Evolutionary conservation across 805 yeast species (phyloP).

Genomic region (Candida railenensis): DNA sequence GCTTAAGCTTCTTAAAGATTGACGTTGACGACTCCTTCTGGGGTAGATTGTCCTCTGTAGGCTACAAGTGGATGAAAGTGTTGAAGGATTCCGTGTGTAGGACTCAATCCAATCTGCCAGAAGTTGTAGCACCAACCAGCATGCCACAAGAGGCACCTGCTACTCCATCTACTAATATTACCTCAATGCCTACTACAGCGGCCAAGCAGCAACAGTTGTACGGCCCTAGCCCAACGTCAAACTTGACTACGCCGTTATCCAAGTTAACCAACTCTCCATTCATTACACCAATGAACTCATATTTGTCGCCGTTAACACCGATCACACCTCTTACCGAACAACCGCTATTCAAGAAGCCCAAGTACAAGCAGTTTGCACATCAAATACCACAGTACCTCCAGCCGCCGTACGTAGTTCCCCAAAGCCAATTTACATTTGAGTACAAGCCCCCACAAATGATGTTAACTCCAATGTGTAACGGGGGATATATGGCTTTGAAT

Average conservation of each 20-base stretch:
- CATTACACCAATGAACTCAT: neutral
- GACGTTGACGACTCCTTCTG: conserved; percentile 22
- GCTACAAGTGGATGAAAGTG: neutral
- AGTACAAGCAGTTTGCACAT: neutral
- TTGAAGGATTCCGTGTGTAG: neutral
- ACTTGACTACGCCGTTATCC: neutral
- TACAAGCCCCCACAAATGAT: neutral
- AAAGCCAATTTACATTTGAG: neutral
- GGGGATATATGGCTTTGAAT: neutral
- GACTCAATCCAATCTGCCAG: neutral
- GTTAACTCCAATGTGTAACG: neutral
- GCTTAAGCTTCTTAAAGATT: conserved; percentile 22
- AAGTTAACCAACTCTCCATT: neutral
- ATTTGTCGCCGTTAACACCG: conserved; percentile 4
- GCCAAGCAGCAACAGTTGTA: neutral
- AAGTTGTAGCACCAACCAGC: neutral
- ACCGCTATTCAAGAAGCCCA: neutral
- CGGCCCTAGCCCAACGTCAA: neutral
- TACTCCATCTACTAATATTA: neutral
- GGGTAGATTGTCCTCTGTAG: conserved; percentile 12
- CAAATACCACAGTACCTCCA: neutral
- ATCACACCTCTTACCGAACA: conserved; percentile 5
- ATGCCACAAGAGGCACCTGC: neutral
- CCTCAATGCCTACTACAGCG: neutral
- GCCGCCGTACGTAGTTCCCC: neutral